phyloP scores from a whole-genome alignment of 78 protist species.

The Chrysochromulina parva region DNA sequence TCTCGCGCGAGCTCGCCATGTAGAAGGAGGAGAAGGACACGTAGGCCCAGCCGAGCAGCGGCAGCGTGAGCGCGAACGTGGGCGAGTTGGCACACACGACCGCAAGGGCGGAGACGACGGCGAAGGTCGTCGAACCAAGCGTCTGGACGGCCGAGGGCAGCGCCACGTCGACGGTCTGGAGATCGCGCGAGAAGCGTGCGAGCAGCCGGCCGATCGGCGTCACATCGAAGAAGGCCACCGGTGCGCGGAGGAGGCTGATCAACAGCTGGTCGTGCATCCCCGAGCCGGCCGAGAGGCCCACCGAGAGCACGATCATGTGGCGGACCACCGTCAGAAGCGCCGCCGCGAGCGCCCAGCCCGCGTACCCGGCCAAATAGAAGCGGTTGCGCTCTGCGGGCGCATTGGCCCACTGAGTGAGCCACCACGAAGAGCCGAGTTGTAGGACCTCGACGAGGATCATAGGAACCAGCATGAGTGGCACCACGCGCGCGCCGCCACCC shows the following conservation, averaged over 20 bases:
- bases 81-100: background rate
- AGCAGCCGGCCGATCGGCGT: constrained; percentile 92
- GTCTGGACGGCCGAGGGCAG: background rate
- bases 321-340: background rate
- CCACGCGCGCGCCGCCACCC: background rate
- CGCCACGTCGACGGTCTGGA: constrained; percentile 65
- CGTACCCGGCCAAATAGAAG: background rate
- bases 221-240: constrained; percentile 81
- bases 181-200: constrained; percentile 86
- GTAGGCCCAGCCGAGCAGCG: background rate
- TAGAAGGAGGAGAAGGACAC: background rate
- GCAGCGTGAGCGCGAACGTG: background rate
- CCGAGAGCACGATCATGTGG: background rate
- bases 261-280: constrained; percentile 41
- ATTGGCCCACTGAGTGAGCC: background rate
- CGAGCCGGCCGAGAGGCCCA: background rate
- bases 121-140: background rate
- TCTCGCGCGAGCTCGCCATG: constrained; percentile 39
- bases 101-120: background rate
- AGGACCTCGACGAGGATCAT: background rate
- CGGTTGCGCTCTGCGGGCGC: background rate
- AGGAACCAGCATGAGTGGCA: background rate
- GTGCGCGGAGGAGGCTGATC: constrained; percentile 23
- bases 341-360: background rate
- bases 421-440: background rate